phyloP scores from a whole-genome alignment of 805 yeast genomes.

The Cyberlindnera misumaiensis region DNA sequence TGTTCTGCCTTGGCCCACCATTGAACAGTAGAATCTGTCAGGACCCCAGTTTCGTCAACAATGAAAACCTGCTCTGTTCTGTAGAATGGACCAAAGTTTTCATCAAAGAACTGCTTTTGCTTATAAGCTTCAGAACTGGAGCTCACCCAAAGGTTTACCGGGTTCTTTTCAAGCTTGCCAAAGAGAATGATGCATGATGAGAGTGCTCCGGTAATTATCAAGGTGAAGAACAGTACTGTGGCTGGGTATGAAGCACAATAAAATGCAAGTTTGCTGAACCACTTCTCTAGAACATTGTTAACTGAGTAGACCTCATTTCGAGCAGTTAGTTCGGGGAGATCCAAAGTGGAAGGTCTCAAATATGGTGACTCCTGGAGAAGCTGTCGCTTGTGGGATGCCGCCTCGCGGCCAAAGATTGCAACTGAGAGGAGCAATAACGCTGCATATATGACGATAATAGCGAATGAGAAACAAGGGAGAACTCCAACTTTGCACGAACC shows the following conservation, averaged over 20 bases:
- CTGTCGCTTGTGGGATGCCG: slow-evolving; percentile 22
- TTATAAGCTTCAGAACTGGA: slow-evolving; percentile 61
- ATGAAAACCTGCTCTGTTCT: slow-evolving; percentile 80
- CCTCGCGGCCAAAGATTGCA: slow-evolving; percentile 19
- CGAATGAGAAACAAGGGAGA: slow-evolving; percentile 69
- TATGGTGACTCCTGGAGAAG: slow-evolving; percentile 38
- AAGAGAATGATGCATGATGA: slow-evolving; percentile 46
- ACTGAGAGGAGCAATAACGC: slow-evolving; percentile 21
- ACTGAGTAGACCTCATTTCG: slow-evolving; percentile 36
- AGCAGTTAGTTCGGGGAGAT: slow-evolving; percentile 12
- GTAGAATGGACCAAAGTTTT: slow-evolving; percentile 85
- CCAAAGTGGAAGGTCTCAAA: slow-evolving; percentile 20
- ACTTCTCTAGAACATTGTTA: slow-evolving; percentile 39
- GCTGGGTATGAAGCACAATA: slow-evolving; percentile 60
- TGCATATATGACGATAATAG: slow-evolving; percentile 46
- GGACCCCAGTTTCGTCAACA: slow-evolving; percentile 61
- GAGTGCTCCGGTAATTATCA: slow-evolving; percentile 35
- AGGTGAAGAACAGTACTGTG: slow-evolving; percentile 37
- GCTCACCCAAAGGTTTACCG: slow-evolving; percentile 87
- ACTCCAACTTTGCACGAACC: slow-evolving; percentile 48
- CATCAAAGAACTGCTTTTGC: slow-evolving; percentile 66
- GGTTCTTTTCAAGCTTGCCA: slow-evolving; percentile 64
- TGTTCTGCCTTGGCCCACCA: slow-evolving; percentile 90
- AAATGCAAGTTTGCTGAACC: slow-evolving; percentile 45
- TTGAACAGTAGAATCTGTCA: slow-evolving; percentile 59